Evolutionary conservation across 257 asterid species (phyloP).

Genomic region (Vinca minor): DNA sequence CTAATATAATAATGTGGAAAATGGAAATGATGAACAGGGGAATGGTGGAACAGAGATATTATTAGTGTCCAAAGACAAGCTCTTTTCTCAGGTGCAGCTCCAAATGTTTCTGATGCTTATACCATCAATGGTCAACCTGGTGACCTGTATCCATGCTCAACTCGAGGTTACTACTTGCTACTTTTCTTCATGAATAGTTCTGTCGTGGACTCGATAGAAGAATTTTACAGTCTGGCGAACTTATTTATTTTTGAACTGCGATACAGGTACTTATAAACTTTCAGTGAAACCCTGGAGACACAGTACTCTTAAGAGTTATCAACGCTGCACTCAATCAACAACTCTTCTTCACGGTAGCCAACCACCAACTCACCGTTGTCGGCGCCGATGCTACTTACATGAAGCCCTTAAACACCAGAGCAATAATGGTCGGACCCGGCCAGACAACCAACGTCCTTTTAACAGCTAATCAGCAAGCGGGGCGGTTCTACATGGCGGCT

Average conservation of each 20-base stretch:
- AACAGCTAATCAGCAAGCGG: conserved; percentile 43
- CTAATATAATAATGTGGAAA: neutral
- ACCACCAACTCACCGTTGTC: conserved; percentile 51
- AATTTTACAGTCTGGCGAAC: too few relatives aligned
- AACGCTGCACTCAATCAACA: conserved; percentile 71
- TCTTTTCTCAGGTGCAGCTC: conserved; percentile 37
- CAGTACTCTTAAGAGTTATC: conserved; percentile 48
- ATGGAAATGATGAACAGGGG: conserved; percentile 26
- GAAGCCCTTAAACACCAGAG: conserved; percentile 41
- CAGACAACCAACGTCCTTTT: conserved; percentile 66
- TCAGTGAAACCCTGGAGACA: conserved; percentile 41
- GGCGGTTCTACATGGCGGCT: conserved; percentile 53
- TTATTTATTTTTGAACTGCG: neutral
- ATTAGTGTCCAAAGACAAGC: conserved; percentile 28
- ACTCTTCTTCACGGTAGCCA: conserved; percentile 51
- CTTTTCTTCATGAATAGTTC: neutral
- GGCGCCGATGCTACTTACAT: conserved; percentile 51
- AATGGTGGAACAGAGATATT: conserved; percentile 47
- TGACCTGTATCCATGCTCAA: conserved; percentile 41
- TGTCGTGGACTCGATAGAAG: too few relatives aligned
- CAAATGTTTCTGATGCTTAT: conserved; percentile 47
- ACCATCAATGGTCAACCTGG: conserved; percentile 71
- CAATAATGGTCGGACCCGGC: conserved; percentile 55
- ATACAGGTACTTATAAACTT: conserved; percentile 37
- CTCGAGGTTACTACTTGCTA: conserved; percentile 12